Percentiles rank a stretch among this genome's conserved stretches.
phyloP scores from a whole-genome alignment of 495 filamentous ascomycete genomes.

The Daldinia vernicosa region DNA sequence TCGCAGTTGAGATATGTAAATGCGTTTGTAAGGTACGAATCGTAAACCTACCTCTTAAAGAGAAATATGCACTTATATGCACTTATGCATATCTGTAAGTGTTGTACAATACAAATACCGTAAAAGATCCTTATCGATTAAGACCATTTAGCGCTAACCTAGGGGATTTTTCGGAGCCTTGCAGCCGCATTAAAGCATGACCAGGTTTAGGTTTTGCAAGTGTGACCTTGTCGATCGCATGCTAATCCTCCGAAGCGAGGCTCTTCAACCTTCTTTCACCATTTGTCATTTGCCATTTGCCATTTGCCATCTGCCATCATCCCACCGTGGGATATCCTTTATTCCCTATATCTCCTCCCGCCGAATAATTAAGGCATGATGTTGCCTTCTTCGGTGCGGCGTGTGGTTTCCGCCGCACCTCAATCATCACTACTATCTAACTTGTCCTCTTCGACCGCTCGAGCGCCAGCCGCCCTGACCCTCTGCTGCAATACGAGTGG shows the following conservation, averaged over 20 bases:
- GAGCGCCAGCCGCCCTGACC: constrained; percentile 47
- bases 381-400: constrained; percentile 63
- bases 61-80: background rate
- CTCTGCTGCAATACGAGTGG: constrained; percentile 50
- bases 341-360: constrained; percentile 12
- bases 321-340: constrained; percentile 14
- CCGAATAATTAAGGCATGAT: constrained; percentile 48
- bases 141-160: background rate
- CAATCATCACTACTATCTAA: constrained; percentile 53
- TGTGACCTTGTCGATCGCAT: constrained; percentile 24
- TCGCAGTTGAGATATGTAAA: background rate
- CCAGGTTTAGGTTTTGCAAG: constrained; percentile 22
- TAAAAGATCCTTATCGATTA: too few species aligned
- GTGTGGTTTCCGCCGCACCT: constrained; percentile 54
- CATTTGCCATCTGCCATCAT: constrained; percentile 26
- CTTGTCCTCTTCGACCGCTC: constrained; percentile 48
- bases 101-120: too few species aligned
- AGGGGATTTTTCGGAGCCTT: constrained; percentile 26
- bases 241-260: constrained; percentile 10
- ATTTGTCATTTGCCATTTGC: constrained; percentile 16
- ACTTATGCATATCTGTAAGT: background rate
- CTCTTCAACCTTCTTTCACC: constrained; percentile 19
- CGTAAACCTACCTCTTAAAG: background rate
- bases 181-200: constrained; percentile 13
- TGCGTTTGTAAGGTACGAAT: too few species aligned